Base-by-base conservation (phyloP, 139 green algal genomes). In the Gonium pectorale region DNA sequence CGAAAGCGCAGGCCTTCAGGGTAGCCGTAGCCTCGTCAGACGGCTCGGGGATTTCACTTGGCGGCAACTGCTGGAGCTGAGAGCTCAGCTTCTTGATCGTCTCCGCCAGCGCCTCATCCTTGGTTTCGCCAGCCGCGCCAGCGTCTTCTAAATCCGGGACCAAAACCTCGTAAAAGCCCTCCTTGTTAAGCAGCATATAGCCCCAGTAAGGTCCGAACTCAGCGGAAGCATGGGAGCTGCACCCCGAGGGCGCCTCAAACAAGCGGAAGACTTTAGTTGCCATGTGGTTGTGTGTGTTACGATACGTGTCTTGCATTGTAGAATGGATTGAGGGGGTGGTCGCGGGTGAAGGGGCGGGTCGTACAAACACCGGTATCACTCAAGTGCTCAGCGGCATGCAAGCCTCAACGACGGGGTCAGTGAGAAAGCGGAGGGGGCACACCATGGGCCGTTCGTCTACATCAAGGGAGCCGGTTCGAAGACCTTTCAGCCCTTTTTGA, bases 61-160 rank as follows among this genome's bases (percentile, higher is more conserved):
- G 72, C 52, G 72, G 52, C 51, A 80, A 7, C 5, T 9, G 24
- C 37, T 54, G 27, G 37, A 80, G 72, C 72, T 51, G 26, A 43
- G 37, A 67, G 72, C 72, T 80, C 9, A 67, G 37, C 71, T 79
- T 79, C 46, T 37, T 66, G 21, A 21, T 13, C 21, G 72, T 80
- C 22, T 67, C 72, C 3, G 22, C 26, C 51, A 80, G 59, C 38
- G 72, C 72, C 35, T 80, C 72, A 15, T 49, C 33, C 35, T 29
- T 54, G 35, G 13, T 80, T 24, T 27, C 35, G 37, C 72, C 72
- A 80, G 72, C 72, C 40, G 22, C 72, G 72, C 35, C 51, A 22
- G 72, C 35, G 59, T 80, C 72, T 52, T 54, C 37, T 26, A 80
- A 22, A 35, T 80, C 72, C 35, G 72, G 72, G 26, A 80, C 72